Base-by-base conservation (phyloP, 305 asterid species). In the Fraxinus dipetala region DNA sequence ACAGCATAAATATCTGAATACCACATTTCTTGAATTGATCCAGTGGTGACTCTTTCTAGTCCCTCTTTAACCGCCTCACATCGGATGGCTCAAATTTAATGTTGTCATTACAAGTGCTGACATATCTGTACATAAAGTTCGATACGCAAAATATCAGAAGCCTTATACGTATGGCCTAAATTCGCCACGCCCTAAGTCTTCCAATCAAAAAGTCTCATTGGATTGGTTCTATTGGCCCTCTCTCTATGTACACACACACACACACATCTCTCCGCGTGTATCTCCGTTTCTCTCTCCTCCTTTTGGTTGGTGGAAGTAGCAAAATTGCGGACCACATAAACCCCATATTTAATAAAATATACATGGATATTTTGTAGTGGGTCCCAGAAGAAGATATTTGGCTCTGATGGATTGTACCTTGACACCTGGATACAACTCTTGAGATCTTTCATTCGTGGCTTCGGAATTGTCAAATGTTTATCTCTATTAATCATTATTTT, bases 381-480 rank as follows among this genome's bases (percentile, higher is more conserved):
- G 43, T 31, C 75, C 75, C 43, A 16, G 11, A 70, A 70, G 75
- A 31, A 70, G 75, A 70, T 70, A 70, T 70, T 70, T 70, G 75
- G 43, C 43, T 32, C 75, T 31, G 75, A 31, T 70, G 43, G 75
- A 70, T 31, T 16, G 26, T 2, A 31, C 13, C 24, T 31, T 70
- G 43, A 70, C 75, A 70, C 75, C 43, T 70, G 75, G 43, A 70
- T 0, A 13, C 24, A 70, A 70, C 43, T 69, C 75, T 70, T 5
- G 75, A 70, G 24, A 70, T 31, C 75, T 70, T 14, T 70, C 24
- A 32, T 70, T 70, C 0, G 75, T 31, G 75, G 75, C 26, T 16
- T 70, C 43, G 75, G 75, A 30, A 35, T 70, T 70, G 75, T 70
- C 75, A 13, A 31, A 70, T 70, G 75, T 70, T 70, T 31, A 30